Evolutionary conservation across 371 early-diverging fungal genomes (phyloP).

Genomic region (Massospora cicadina): DNA sequence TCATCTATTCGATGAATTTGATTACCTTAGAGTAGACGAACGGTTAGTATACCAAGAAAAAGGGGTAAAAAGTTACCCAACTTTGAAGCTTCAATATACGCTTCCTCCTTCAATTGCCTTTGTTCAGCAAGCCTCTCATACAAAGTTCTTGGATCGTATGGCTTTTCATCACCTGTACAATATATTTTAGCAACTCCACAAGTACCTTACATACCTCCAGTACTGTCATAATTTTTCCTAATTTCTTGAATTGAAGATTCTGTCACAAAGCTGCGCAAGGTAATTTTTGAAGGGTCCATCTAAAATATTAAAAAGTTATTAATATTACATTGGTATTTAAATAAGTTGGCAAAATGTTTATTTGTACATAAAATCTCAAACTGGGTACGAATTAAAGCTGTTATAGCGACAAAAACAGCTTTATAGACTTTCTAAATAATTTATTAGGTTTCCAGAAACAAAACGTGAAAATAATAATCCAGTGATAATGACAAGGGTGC

Average conservation of each 20-base stretch:
- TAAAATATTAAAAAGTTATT: too few relatives aligned
- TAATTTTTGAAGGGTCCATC: not conserved
- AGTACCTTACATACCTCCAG: not conserved
- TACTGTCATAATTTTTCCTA: not conserved
- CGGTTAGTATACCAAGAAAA: not conserved
- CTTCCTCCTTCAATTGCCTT: conserved; percentile 7
- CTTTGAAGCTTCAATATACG: conserved; percentile 5
- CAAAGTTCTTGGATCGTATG: conserved; percentile 10
- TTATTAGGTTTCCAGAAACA: too few relatives aligned
- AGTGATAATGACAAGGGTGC: too few relatives aligned
- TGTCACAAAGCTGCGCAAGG: not conserved
- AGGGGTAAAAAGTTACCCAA: not conserved
- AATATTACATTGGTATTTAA: too few relatives aligned
- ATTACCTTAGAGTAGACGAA: conserved; percentile 7
- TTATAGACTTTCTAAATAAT: too few relatives aligned
- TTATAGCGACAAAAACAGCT: too few relatives aligned
- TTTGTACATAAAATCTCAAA: too few relatives aligned
- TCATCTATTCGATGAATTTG: conserved; percentile 13
- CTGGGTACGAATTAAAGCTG: too few relatives aligned
- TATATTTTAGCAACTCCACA: not conserved
- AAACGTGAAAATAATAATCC: too few relatives aligned
- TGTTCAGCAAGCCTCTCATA: conserved; percentile 10
- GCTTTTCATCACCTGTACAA: not conserved
- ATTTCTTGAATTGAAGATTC: not conserved
- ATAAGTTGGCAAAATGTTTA: too few relatives aligned